phyloP scores from a whole-genome alignment of 2,329 filamentous ascomycete species.

The Aspergillus ibericus region DNA sequence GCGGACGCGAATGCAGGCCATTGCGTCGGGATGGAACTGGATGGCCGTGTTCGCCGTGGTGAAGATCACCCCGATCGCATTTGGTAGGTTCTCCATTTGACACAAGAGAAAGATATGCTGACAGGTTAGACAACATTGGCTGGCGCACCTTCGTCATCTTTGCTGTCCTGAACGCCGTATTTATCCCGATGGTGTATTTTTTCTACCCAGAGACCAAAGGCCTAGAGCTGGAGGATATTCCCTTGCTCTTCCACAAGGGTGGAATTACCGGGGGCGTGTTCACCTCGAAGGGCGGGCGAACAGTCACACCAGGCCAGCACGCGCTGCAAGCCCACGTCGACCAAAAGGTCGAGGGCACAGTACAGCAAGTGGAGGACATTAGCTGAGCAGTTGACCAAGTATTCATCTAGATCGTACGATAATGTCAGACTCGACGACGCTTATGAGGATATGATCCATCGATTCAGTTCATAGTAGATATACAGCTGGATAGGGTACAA shows the following conservation, averaged over 20 bases:
- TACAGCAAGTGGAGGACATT: slow-evolving; percentile 13
- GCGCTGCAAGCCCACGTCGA: slow-evolving; percentile 17
- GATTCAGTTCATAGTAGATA: neutral
- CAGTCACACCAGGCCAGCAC: slow-evolving; percentile 22
- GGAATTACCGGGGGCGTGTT: slow-evolving; percentile 22
- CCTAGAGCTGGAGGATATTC: slow-evolving; percentile 63
- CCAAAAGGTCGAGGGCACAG: slow-evolving; percentile 17
- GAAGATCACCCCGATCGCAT: slow-evolving; percentile 29
- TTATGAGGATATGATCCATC: neutral
- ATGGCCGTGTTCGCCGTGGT: slow-evolving; percentile 37
- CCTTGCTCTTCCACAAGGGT: slow-evolving; percentile 18
- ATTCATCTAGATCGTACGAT: neutral
- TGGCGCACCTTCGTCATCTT: slow-evolving; percentile 35
- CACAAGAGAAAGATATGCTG: slow-evolving; percentile 11
- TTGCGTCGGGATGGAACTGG: slow-evolving; percentile 41
- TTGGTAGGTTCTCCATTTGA: slow-evolving; percentile 12
- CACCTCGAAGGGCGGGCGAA: slow-evolving; percentile 20
- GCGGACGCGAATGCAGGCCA: slow-evolving; percentile 42
- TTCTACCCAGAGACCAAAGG: slow-evolving; percentile 66
- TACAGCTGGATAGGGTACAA: neutral
- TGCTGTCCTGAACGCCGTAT: slow-evolving; percentile 21
- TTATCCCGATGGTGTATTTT: slow-evolving; percentile 59
- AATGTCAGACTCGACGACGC: neutral
- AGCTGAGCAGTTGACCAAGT: neutral
- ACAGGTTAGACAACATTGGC: slow-evolving; percentile 30